Evolutionary conservation across 352 stramenopile genomes (phyloP), one percentile per base, ranked within the genome.

Genomic region (Phytophthora brassicae): DNA sequence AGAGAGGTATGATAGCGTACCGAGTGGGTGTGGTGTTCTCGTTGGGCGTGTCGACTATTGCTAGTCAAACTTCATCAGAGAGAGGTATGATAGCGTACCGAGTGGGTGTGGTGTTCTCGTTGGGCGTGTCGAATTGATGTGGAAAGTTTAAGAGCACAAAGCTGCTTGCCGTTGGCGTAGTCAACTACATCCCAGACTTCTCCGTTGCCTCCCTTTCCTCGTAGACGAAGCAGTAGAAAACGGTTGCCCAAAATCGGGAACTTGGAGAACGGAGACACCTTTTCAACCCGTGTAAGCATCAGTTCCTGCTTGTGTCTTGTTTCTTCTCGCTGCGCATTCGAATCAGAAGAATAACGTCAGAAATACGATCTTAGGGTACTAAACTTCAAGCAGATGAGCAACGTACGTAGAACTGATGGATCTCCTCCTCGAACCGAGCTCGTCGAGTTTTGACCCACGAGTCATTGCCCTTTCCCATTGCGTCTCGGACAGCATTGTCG

Each of bases 171-270:
- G 55, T 89, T 75, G 22, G 70, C 75, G 47, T 86, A 92, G 69
- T 92, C 84, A 14, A 92, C 57, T n/a, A 90, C 76, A 31, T 88
- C 81, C 84, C 84, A 92, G 2, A 92, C 84, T 70, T 92, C 84
- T 36, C 84, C 84, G 38, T 92, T 90, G 28, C 84, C 84, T 50
- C 84, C 84, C 55, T 86, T 90, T 41, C 84, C 84, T 41, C 84
- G 70, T 13, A 92, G 67, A 39, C 77, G 74, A 49, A 83, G 69
- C 33, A 90, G 56, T 3, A 90, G 35, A 59, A 90, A 92, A 4
- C 84, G 70, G 33, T 92, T 90, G 31, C 68, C 75, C 12, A 92
- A 66, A 51, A 89, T 79, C 0, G 84, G 84, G 26, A 90, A 86
- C 53, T 86, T 88, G 45, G 72, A 82, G 42, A 92, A 92, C 19